Evolutionary conservation across 345 rosid species (phyloP), one percentile per base, ranked within the genome.

Genomic region (Dipteronia dyeriana): DNA sequence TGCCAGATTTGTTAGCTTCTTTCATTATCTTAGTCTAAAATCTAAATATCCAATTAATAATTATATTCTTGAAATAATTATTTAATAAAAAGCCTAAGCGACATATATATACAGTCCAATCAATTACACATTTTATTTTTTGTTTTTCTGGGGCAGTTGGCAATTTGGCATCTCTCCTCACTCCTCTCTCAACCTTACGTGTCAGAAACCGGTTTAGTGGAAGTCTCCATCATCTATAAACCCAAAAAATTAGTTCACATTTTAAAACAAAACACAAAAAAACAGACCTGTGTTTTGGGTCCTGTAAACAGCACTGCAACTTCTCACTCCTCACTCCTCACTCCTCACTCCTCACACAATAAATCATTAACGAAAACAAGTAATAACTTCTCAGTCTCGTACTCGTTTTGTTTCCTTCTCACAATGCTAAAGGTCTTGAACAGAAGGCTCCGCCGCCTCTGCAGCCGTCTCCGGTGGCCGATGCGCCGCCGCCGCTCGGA

Each of bases 391-490:
- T 62, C 53, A 20, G 59, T 77, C 78, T 74, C 79, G 77, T 76
- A 0, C 76, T 76, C 39, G 54, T 76, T 79, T 51, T 25, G 76
- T 68, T 74, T 62, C 72, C 80, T 34, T 34, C 38, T 34, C 57
- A 66, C 74, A 34, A 93, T 95, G 99, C 74, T 93, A 56, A 84
- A 74, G 57, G n/a, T 87, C 83, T 85, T 90, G 66, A 78, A 79
- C 85, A 79, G 67, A 74, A 79, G 82, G 59, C 79, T 90, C 86
- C 78, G 86, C 66, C 84, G 85, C 75, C 88, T 93, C 77, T 87
- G 83, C 75, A 63, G 84, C 78, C 89, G 89, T 74, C 86, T 93
- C 86, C 88, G 87, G 79, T 89, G 95, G 89, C 92, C 90, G 51
- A 79, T 86, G 72, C 90, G 87, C 64, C 86, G 87, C 80, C 89